These are phyloP conservation scores for Taxawa tesnikishii DNA, from an alignment of 2,329 filamentous ascomycete genomes.

Conservation along the genomic window DNA sequence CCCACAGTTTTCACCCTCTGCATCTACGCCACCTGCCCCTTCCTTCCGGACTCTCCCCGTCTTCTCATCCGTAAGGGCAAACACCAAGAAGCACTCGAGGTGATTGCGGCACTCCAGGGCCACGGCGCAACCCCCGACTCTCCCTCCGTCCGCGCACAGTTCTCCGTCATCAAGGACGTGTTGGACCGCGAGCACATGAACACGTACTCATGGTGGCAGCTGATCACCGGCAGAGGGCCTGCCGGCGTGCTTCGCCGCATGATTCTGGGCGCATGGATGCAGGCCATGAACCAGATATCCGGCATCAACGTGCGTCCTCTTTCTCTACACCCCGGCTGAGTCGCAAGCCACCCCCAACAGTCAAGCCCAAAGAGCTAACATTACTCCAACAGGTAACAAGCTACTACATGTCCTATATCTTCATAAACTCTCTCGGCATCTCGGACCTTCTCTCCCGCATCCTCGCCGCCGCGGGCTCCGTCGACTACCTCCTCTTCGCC, in stretches of 20 bases:
- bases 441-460: conserved; percentile 31
- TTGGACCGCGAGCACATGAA: conserved; percentile 32
- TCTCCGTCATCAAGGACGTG: conserved; percentile 38
- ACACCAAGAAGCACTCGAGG: conserved; percentile 35
- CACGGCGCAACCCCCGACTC: conserved; percentile 29
- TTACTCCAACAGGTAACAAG: neutral
- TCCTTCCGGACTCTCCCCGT: conserved; percentile 24
- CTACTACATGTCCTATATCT: conserved; percentile 33
- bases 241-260: conserved; percentile 12
- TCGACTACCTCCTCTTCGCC: conserved; percentile 37
- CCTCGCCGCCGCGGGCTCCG: conserved; percentile 38
- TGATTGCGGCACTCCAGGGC: conserved; percentile 33
- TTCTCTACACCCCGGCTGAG: neutral
- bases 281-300: conserved; percentile 15
- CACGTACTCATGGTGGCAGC: conserved; percentile 32
- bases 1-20: conserved; percentile 34
- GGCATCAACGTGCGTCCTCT: conserved; percentile 13
- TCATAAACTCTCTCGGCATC: conserved; percentile 39
- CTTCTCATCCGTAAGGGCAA: conserved; percentile 40
- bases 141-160: conserved; percentile 29
- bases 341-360: too few relatives aligned
- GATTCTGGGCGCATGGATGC: conserved; percentile 15
- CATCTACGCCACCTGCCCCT: conserved; percentile 21
- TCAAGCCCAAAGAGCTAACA: neutral
- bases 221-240: conserved; percentile 30